phyloP scores from a whole-genome alignment of 495 filamentous ascomycete genomes.

The Staphylotrichum longicolle region DNA sequence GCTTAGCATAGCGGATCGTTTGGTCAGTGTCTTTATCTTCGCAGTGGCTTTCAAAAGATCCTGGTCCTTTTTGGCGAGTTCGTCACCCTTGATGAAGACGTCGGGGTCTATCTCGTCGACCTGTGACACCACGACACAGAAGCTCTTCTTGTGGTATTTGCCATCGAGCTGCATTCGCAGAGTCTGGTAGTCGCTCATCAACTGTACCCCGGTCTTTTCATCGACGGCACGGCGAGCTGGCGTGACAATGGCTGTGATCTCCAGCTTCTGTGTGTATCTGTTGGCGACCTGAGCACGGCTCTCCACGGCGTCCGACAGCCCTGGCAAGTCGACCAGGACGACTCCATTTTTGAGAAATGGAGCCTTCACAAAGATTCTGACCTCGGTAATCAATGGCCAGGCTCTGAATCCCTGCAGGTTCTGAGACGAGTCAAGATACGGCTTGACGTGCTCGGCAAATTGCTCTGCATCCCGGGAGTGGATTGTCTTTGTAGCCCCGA shows the following conservation, averaged over 20 bases:
- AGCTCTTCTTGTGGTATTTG: conserved; percentile 19
- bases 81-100: conserved; percentile 3
- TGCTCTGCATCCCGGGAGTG: conserved; percentile 13
- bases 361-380: conserved; percentile 25
- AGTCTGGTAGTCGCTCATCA: conserved; percentile 26
- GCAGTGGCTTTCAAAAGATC: background rate
- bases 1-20: background rate
- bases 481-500: conserved; percentile 19
- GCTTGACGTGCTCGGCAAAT: conserved; percentile 18
- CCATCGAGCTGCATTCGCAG: conserved; percentile 23
- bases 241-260: conserved; percentile 16
- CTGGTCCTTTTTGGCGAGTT: background rate
- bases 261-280: conserved; percentile 16
- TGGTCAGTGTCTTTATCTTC: background rate
- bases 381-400: conserved; percentile 30
- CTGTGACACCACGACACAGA: conserved; percentile 24
- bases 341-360: conserved; percentile 25
- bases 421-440: conserved; percentile 20
- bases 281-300: conserved; percentile 24
- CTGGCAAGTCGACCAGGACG: conserved; percentile 28
- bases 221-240: conserved; percentile 25
- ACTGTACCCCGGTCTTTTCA: conserved; percentile 18
- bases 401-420: conserved; percentile 1
- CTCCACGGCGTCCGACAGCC: conserved; percentile 23
- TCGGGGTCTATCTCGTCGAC: conserved; percentile 28